Percentiles rank a stretch among this genome's conserved stretches.
Evolutionary conservation across 441 rosid species (phyloP).

Genomic region (Breynia disticha): DNA sequence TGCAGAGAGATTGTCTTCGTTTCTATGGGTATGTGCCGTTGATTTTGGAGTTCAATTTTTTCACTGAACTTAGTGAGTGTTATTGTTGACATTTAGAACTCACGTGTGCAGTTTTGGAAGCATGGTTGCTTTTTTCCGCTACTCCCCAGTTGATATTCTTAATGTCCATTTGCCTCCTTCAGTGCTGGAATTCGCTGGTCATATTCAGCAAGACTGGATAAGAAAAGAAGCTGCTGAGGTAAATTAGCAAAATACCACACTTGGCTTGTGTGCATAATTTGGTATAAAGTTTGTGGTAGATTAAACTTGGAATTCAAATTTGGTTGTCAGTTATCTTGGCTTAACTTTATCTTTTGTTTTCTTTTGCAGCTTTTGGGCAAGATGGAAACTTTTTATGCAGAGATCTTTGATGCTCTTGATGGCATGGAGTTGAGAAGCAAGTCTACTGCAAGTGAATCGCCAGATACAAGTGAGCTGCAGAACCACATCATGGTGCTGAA

Average conservation of each 20-base stretch:
- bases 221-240: slow-evolving; percentile 79
- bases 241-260: background rate
- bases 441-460: slow-evolving; percentile 31
- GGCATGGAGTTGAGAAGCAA: slow-evolving; percentile 48
- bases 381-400: slow-evolving; percentile 51
- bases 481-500: slow-evolving; percentile 49
- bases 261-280: too few relatives aligned
- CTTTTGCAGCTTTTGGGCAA: slow-evolving; percentile 51
- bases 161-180: slow-evolving; percentile 71
- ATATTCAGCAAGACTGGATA: slow-evolving; percentile 59
- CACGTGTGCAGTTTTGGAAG: slow-evolving; percentile 58
- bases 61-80: background rate
- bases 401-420: slow-evolving; percentile 51
- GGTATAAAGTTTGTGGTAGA: too few relatives aligned
- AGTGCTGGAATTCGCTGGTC: slow-evolving; percentile 53
- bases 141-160: slow-evolving; percentile 81
- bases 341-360: slow-evolving; percentile 5
- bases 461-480: slow-evolving; percentile 35
- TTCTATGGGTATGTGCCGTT: slow-evolving; percentile 66
- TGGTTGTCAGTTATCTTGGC: background rate
- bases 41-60: slow-evolving; percentile 1
- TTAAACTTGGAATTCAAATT: too few relatives aligned
- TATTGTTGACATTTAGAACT: slow-evolving; percentile 12
- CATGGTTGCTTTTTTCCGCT: slow-evolving; percentile 94
- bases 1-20: slow-evolving; percentile 93